Evolutionary conservation across 23 red algal genomes (phyloP), one percentile per base, ranked within the genome.

Genomic region (Gracilariopsis chorda): DNA sequence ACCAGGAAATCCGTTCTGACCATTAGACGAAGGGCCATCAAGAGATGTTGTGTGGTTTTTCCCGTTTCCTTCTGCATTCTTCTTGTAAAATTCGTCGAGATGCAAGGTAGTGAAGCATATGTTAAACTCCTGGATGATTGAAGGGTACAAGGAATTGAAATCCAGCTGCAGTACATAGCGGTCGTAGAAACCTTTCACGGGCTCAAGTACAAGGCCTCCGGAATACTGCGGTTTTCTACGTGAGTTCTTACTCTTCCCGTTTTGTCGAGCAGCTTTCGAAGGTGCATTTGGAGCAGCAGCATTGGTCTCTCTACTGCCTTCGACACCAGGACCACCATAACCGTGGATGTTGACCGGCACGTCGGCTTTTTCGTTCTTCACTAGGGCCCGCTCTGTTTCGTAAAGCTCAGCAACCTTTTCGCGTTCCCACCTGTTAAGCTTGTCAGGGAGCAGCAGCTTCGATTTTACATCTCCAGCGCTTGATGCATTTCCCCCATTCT

Each of bases 41-140:
- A 17, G 33, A 19, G 49, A 30, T 17, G 3, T n/a, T 21, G 52
- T 28, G 0, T 16, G 47, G 77, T 64, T 37, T 35, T 17, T 55
- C 19, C 37, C 55, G 30, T 20, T 48, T 1, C 11, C 42, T 3
- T 30, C 37, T 20, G 58, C 71, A 53, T 91, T 74, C 20, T 48
- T 39, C 46, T 71, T 25, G 9, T 58, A 64, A 8, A 0, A 19
- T 3, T 65, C 37, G 29, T 44, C 85, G 32, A 93, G 81, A 19
- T 81, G 39, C 16, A 96, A 51, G 46, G 97, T 99, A 30, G 97
- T 99, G 60, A 99, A 99, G 55, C 93, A 95, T 40, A 99, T 95
- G 45, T 99, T 99, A 78, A 94, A 99, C 79, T 99, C 97, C 40
- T 96, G 97, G 68, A 99, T 99, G 48, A 99, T 99, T 35, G 97